These are phyloP conservation scores for Debaryomyces fabryi DNA, from an alignment of 1,139 yeast genomes.

Conservation along the genomic window DNA sequence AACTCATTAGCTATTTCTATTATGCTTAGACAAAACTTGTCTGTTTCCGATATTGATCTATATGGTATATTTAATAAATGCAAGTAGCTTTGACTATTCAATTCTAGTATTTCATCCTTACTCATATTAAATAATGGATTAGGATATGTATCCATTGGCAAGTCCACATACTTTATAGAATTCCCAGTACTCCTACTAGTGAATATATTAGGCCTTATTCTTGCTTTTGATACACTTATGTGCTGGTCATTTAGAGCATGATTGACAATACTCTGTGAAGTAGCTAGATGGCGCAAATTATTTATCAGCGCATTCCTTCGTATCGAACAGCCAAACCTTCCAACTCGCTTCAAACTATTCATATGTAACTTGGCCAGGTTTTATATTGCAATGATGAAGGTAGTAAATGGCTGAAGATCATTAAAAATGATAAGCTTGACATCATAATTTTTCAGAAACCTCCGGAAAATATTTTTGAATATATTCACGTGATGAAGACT, in stretches of 20 bases:
- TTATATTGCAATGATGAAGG: neutral
- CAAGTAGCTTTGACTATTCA: slow-evolving; percentile 25
- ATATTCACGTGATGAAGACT: slow-evolving; percentile 5
- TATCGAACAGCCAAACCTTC: neutral
- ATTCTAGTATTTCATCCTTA: slow-evolving; percentile 26
- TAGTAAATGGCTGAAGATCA: neutral
- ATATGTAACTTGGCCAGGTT: neutral
- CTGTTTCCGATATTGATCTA: slow-evolving; percentile 28
- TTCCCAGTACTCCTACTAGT: slow-evolving; percentile 6
- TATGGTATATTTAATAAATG: slow-evolving; percentile 33
- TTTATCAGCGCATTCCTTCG: neutral
- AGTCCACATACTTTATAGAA: neutral
- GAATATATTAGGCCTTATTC: slow-evolving; percentile 12
- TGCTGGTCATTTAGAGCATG: neutral
- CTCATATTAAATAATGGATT: slow-evolving; percentile 39
- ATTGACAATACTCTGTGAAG: neutral
- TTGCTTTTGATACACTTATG: neutral
- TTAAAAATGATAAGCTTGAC: neutral
- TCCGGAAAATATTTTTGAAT: slow-evolving; percentile 5
- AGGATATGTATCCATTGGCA: slow-evolving; percentile 28
- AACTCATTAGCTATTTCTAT: slow-evolving; percentile 32
- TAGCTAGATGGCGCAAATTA: neutral
- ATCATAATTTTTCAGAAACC: neutral
- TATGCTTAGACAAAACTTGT: slow-evolving; percentile 32
- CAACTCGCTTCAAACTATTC: neutral